These are phyloP conservation scores for Botryobasidium botryosum DNA, from an alignment of 768 basidiomycete genomes.

Conservation along the genomic window DNA sequence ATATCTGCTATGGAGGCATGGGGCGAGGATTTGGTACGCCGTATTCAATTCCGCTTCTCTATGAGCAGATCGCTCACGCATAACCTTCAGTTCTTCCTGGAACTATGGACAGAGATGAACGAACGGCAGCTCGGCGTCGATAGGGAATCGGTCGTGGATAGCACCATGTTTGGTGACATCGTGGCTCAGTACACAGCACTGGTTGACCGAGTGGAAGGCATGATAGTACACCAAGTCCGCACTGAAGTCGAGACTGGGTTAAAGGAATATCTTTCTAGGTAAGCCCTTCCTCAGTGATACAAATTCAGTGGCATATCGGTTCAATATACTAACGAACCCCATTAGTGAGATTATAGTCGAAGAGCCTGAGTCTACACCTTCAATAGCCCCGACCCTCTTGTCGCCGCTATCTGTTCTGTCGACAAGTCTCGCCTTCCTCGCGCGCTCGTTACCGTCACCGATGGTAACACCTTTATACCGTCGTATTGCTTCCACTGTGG, in stretches of 20 bases:
- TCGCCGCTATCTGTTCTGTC: constrained; percentile 65
- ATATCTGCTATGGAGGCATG: constrained; percentile 52
- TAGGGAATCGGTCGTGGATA: constrained; percentile 26
- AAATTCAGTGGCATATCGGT: no score
- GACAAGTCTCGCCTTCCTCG: constrained; percentile 53
- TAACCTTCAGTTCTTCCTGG: constrained; percentile 64
- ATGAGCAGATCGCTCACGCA: not conserved
- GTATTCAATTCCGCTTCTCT: not conserved
- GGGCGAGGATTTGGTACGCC: constrained; percentile 76
- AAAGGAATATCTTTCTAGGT: constrained; percentile 49
- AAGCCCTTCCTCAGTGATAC: constrained; percentile 29
- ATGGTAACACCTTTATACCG: constrained; percentile 53
- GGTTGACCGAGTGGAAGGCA: constrained; percentile 60
- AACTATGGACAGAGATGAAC: constrained; percentile 71
- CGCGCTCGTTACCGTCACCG: constrained; percentile 40
- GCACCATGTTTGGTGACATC: constrained; percentile 67
- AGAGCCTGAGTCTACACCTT: constrained; percentile 17
- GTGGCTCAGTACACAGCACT: constrained; percentile 45
- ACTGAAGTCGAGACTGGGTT: constrained; percentile 65
- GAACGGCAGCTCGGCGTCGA: constrained; percentile 35
- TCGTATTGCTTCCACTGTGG: constrained; percentile 47
- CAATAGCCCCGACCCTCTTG: constrained; percentile 54
- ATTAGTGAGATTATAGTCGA: constrained; percentile 18
- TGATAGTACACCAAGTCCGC: constrained; percentile 69
- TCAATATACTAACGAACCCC: no score